Conservation (phyloP, 257 asterid genomes). For the Plectranthus barbatus region DNA sequence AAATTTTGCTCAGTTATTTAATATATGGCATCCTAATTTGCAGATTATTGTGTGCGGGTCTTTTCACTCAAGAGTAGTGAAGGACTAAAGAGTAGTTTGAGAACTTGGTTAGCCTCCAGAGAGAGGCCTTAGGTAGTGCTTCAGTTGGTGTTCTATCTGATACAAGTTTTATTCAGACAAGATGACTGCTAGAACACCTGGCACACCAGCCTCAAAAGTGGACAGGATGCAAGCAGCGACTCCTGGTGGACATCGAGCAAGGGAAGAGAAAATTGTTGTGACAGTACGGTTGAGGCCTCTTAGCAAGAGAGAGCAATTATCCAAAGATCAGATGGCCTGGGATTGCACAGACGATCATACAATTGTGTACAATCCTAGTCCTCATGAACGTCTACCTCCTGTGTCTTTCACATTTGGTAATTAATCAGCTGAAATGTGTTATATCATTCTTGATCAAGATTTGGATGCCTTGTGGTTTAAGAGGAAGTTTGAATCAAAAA, state of each 20-base stretch:
- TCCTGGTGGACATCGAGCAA: conserved; percentile 42
- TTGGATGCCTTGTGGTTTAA: not conserved
- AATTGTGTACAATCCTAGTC: conserved; percentile 45
- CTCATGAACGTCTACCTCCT: conserved; percentile 54
- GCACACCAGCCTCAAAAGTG: conserved; percentile 67
- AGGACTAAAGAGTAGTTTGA: not conserved
- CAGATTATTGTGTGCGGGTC: conserved; percentile 11
- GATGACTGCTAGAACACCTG: conserved; percentile 72
- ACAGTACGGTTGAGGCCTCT: conserved; percentile 85
- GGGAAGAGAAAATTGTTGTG: conserved; percentile 86
- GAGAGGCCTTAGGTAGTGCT: conserved; percentile 16
- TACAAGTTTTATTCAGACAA: not conserved
- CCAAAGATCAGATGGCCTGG: conserved; percentile 87
- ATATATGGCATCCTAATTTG: not conserved
- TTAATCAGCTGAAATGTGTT: not conserved
- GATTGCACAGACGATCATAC: conserved; percentile 78
- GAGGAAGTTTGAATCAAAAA: not conserved
- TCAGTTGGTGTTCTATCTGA: conserved; percentile 1
- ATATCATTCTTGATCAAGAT: not conserved
- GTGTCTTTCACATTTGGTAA: conserved; percentile 73
- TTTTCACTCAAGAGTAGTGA: not conserved
- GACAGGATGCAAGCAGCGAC: conserved; percentile 56
- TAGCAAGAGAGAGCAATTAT: conserved; percentile 70
- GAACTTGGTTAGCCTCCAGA: conserved; percentile 10
- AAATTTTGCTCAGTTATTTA: not conserved